A percentile compares a stretch with the other conserved stretches of the same genome.
Conservation (phyloP, 2,329 filamentous ascomycete species). For the Xylaria sp. region DNA sequence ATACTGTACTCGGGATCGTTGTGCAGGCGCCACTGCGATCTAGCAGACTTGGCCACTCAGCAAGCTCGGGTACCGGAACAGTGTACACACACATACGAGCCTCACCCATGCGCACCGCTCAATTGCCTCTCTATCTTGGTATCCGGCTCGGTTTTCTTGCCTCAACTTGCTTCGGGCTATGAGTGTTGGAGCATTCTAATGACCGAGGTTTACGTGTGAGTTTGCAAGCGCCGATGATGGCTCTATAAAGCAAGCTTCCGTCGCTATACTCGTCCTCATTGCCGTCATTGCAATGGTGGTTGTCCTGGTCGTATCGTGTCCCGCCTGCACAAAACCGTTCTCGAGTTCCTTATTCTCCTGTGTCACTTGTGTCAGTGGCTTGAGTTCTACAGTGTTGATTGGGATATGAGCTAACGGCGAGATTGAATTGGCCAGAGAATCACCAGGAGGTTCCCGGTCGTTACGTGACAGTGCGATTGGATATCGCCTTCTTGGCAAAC, state of each 20-base stretch:
- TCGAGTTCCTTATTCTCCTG: conserved; percentile 24
- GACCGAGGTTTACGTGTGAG: conserved; percentile 8
- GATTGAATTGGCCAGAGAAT: conserved; percentile 43
- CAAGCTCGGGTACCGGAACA: conserved; percentile 41
- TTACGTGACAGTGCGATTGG: conserved; percentile 45
- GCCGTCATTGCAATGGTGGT: conserved; percentile 1
- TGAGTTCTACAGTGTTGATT: conserved; percentile 34
- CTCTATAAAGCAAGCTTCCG: conserved; percentile 13
- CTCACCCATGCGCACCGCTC: conserved; percentile 36
- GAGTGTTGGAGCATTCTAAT: conserved; percentile 1
- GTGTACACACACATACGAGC: conserved; percentile 30
- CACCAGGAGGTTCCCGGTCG: conserved; percentile 35
- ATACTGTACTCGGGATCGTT: conserved; percentile 43
- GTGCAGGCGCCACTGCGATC: conserved; percentile 49
- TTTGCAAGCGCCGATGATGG: conserved; percentile 5
- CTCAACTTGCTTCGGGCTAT: conserved; percentile 10
- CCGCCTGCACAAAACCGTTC: conserved; percentile 34
- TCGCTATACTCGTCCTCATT: conserved; percentile 6
- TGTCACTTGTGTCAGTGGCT: conserved; percentile 33
- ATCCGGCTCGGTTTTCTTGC: conserved; percentile 22
- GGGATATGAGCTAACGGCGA: conserved; percentile 44
- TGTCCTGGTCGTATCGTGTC: conserved; percentile 32
- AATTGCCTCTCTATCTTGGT: conserved; percentile 24
- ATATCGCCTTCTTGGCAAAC: conserved; percentile 43
- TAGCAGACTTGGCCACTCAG: conserved; percentile 42